These are phyloP conservation scores for Chionographis japonica DNA, from an alignment of 106 monocot species.

Conservation along the genomic window DNA sequence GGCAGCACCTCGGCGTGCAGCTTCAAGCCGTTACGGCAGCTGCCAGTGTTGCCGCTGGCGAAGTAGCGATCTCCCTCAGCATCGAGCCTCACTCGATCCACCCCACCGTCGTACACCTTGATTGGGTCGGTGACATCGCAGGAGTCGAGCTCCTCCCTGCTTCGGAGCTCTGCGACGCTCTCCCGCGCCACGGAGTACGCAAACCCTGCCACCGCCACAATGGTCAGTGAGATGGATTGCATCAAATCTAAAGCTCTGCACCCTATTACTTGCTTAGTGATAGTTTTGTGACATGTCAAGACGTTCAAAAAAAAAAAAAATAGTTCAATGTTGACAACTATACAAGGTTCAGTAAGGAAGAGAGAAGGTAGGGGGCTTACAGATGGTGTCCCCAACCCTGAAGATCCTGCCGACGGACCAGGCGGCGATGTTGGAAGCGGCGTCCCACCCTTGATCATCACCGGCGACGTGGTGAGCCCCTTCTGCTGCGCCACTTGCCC, in stretches of 20 bases:
- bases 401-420: constrained; percentile 32
- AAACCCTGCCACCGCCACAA: constrained; percentile 31
- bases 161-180: constrained; percentile 30
- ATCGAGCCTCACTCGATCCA: constrained; percentile 23
- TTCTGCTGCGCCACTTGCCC: neutral
- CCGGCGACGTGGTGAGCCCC: constrained; percentile 43
- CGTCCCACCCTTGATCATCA: constrained; percentile 51
- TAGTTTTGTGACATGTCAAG: neutral
- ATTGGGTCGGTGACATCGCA: constrained; percentile 46
- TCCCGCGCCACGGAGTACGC: constrained; percentile 27
- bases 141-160: constrained; percentile 36
- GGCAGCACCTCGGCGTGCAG: constrained; percentile 35
- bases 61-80: constrained; percentile 40
- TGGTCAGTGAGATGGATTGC: neutral
- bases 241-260: no score
- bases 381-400: constrained; percentile 41
- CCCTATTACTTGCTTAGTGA: no score
- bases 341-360: no score
- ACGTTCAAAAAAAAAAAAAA: neutral
- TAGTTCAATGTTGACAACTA: no score
- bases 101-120: constrained; percentile 37
- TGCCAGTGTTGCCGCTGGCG: constrained; percentile 19
- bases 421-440: constrained; percentile 13
- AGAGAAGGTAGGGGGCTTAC: constrained; percentile 11
- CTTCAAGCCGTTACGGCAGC: constrained; percentile 44